Conservation (phyloP, 441 rosid species). For the Erodium chrysanthum region DNA sequence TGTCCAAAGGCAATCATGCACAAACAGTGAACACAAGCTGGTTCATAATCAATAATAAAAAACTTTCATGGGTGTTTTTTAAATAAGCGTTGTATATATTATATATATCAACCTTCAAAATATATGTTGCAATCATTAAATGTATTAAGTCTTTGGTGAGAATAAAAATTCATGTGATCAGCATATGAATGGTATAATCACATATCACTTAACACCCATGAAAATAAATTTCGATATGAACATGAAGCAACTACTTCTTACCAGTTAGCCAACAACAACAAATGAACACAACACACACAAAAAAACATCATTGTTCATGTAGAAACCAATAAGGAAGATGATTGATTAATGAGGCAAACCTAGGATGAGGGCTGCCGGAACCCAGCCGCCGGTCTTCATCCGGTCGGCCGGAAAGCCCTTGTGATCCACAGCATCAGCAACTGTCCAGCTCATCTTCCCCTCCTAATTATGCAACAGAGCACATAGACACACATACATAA, state of each 20-base stretch:
- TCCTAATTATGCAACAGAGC: conserved; percentile 25
- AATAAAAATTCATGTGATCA: too few relatives aligned
- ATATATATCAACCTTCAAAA: too few relatives aligned
- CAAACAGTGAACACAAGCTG: neutral
- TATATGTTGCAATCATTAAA: too few relatives aligned
- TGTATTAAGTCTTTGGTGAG: too few relatives aligned
- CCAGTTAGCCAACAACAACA: neutral
- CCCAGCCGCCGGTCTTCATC: conserved; percentile 50
- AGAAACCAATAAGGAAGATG: neutral
- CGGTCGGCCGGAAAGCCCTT: conserved; percentile 41
- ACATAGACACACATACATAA: neutral
- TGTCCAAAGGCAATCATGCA: neutral
- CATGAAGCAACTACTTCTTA: neutral
- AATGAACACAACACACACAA: too few relatives aligned
- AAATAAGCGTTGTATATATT: too few relatives aligned
- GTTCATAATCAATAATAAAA: neutral
- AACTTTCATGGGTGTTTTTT: neutral
- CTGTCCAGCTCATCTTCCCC: conserved; percentile 31
- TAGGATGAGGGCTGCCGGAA: conserved; percentile 44
- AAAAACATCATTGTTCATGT: neutral
- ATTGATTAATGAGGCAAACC: conserved; percentile 24
- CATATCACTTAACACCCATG: too few relatives aligned
- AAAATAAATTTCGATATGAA: neutral
- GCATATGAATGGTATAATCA: too few relatives aligned
- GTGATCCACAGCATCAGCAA: conserved; percentile 42